Conservation (phyloP, 805 yeast species). For the Saturnispora ahearnii region DNA sequence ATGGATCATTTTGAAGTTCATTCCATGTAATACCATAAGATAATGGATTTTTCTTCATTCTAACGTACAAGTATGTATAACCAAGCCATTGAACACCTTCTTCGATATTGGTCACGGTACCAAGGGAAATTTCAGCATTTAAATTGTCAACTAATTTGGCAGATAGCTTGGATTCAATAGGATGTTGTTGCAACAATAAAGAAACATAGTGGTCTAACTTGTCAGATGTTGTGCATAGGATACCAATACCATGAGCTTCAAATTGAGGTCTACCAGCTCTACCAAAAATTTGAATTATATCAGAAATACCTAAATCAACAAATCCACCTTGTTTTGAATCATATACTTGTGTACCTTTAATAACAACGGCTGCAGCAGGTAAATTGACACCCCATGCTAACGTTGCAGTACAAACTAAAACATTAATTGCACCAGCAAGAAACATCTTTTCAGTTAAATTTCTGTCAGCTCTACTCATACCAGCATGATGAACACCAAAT, state of each 20-base stretch:
- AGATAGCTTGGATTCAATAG: conserved; percentile 80
- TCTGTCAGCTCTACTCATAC: conserved; percentile 86
- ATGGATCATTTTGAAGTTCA: conserved; percentile 76
- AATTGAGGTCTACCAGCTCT: conserved; percentile 99
- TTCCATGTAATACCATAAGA: conserved; percentile 87
- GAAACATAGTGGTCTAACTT: conserved; percentile 82
- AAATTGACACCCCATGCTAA: conserved; percentile 99
- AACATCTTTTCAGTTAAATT: conserved; percentile 86
- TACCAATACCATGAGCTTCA: conserved; percentile 87
- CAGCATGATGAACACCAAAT: conserved; percentile 95
- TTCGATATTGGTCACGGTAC: conserved; percentile 88
- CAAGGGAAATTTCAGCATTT: conserved; percentile 93
- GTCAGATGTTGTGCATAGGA: conserved; percentile 76
- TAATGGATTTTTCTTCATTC: conserved; percentile 93
- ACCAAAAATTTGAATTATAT: conserved; percentile 96
- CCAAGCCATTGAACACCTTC: conserved; percentile 98
- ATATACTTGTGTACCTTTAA: conserved; percentile 94
- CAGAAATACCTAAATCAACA: conserved; percentile 88
- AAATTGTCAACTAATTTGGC: conserved; percentile 80
- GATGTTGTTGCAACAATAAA: conserved; percentile 85
- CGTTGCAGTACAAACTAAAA: conserved; percentile 92
- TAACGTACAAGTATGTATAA: conserved; percentile 84
- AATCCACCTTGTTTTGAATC: conserved; percentile 93
- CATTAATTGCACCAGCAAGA: conserved; percentile 74
- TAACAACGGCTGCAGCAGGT: conserved; percentile 95